These are phyloP conservation scores for Diaporthe citriasiana DNA, from an alignment of 2,329 filamentous ascomycete genomes.

Conservation along the genomic window DNA sequence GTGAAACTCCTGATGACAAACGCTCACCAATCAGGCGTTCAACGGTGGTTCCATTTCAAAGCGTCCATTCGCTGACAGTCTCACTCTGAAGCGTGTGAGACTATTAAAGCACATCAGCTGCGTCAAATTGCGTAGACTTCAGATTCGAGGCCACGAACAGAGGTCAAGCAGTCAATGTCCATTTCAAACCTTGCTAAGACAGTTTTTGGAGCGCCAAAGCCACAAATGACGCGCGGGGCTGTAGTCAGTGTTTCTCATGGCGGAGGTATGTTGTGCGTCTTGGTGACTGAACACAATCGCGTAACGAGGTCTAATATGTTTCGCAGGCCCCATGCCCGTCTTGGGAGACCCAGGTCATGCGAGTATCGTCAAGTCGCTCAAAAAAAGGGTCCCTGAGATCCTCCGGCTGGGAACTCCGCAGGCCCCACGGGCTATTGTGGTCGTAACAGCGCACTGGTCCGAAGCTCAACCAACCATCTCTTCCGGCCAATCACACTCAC, in stretches of 20 bases:
- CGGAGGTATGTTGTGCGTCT: slow-evolving; percentile 54
- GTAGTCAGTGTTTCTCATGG: slow-evolving; percentile 66
- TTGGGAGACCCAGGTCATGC: slow-evolving; percentile 68
- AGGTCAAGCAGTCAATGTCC: neutral
- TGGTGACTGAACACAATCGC: neutral
- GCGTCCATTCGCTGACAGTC: neutral
- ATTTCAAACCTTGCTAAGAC: neutral
- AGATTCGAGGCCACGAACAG: neutral
- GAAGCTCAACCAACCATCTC: slow-evolving; percentile 65
- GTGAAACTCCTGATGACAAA: slow-evolving; percentile 32
- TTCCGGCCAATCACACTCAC: slow-evolving; percentile 59
- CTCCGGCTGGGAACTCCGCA: slow-evolving; percentile 66
- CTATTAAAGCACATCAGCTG: slow-evolving; percentile 9
- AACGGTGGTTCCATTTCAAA: slow-evolving; percentile 6
- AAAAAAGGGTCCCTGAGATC: slow-evolving; percentile 66
- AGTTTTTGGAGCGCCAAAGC: neutral
- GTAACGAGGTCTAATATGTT: neutral
- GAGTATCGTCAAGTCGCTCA: slow-evolving; percentile 65
- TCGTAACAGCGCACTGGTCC: slow-evolving; percentile 73
- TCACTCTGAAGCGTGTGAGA: neutral
- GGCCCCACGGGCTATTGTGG: slow-evolving; percentile 65
- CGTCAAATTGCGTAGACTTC: neutral
- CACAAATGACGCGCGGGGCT: slow-evolving; percentile 58
- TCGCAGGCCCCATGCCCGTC: slow-evolving; percentile 68
- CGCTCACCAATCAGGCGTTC: slow-evolving; percentile 29